Evolutionary conservation across 75 land plant species (phyloP).

Genomic region (Cunninghamia lanceolata): DNA sequence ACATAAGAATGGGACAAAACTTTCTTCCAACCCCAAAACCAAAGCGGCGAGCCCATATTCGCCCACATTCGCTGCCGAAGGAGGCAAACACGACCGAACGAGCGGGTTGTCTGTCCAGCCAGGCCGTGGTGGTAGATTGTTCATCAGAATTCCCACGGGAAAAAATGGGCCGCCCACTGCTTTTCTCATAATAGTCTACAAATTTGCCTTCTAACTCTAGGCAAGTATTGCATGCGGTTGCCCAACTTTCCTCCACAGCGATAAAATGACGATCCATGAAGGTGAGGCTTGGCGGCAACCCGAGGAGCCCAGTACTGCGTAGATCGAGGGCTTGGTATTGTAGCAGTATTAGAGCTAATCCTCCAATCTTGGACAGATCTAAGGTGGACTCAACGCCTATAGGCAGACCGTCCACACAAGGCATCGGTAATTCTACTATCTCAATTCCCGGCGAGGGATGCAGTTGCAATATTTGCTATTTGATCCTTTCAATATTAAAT

Average conservation of each 20-base stretch:
- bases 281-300: not conserved
- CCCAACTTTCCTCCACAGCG: not conserved
- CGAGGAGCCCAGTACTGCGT: too few species aligned
- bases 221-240: not conserved
- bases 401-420: not conserved
- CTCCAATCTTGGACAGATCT: not conserved
- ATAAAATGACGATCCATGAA: not conserved
- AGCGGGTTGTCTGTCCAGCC: conserved; percentile 11
- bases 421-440: not conserved
- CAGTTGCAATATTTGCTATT: too few species aligned
- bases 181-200: too few species aligned
- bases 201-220: too few species aligned
- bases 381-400: not conserved
- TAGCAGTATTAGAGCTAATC: not conserved
- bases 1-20: too few species aligned
- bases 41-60: too few species aligned
- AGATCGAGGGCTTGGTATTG: not conserved
- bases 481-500: not conserved
- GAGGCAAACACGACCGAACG: conserved; percentile 16
- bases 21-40: too few species aligned
- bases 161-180: not conserved
- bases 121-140: not conserved
- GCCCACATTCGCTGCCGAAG: conserved; percentile 11
- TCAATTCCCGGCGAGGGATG: not conserved
- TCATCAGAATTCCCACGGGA: not conserved